Evolutionary conservation across 169 alveolate genomes (phyloP).

Genomic region (Miamiensis avidus): DNA sequence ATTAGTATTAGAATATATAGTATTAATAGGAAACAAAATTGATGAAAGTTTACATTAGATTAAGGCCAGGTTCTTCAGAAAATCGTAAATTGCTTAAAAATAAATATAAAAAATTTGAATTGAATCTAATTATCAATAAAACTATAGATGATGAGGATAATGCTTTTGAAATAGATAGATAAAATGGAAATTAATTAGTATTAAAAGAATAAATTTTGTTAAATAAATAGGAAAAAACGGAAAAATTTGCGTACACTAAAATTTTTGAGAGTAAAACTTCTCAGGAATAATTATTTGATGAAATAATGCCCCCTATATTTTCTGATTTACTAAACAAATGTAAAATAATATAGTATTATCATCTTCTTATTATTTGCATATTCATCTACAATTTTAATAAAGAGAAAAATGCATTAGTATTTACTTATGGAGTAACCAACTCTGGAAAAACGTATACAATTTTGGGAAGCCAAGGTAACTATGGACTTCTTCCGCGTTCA

Average conservation of each 20-base stretch:
- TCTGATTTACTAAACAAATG: not conserved
- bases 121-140: too few species aligned
- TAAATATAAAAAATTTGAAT: not conserved
- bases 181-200: not conserved
- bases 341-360: too few species aligned
- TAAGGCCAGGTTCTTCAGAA: not conserved
- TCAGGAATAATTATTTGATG: not conserved
- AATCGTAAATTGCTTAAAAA: not conserved
- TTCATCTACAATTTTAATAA: not conserved
- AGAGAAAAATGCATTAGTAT: slow-evolving; percentile 18
- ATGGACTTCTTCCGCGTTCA: slow-evolving; percentile 23
- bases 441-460: slow-evolving; percentile 33
- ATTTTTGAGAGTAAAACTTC: not conserved
- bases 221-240: not conserved
- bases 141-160: not conserved
- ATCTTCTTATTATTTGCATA: too few species aligned
- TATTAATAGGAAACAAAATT: too few species aligned
- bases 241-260: not conserved
- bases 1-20: too few species aligned
- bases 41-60: not conserved
- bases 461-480: slow-evolving; percentile 9
- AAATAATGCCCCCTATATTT: not conserved
- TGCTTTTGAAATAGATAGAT: not conserved
- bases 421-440: slow-evolving; percentile 37
- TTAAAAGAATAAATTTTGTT: not conserved